phyloP scores from a whole-genome alignment of 352 stramenopile genomes.

The Phytophthora multivora region DNA sequence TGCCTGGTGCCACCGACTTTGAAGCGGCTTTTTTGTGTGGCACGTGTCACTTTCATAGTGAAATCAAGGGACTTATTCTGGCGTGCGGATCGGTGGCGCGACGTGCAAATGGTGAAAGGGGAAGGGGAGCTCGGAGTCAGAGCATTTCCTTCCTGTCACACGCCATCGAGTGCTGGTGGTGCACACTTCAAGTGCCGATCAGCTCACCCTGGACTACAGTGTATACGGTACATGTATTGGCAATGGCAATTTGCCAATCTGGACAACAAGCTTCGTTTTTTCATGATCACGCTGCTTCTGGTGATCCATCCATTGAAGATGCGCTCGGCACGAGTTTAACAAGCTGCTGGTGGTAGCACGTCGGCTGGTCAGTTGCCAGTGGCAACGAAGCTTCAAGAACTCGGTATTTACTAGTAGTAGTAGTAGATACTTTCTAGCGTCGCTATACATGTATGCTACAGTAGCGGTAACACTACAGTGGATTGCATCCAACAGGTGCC shows the following conservation, averaged over 20 bases:
- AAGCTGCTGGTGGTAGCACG: too few species aligned
- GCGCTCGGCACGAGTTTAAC: slow-evolving; percentile 17
- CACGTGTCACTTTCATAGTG: slow-evolving; percentile 1
- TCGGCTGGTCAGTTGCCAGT: too few species aligned
- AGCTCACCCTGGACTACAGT: too few species aligned
- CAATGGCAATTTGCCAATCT: too few species aligned
- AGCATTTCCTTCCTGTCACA: slow-evolving; percentile 2
- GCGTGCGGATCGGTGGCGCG: slow-evolving; percentile 2
- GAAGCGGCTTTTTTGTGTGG: slow-evolving; percentile 15
- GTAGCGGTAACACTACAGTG: background rate
- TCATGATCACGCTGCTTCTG: slow-evolving; percentile 7
- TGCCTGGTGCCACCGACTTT: slow-evolving; percentile 2
- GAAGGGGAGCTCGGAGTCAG: slow-evolving; percentile 18
- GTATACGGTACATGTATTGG: too few species aligned
- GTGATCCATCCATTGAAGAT: slow-evolving; percentile 19
- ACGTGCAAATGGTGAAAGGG: slow-evolving; percentile 2
- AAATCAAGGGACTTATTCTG: background rate
- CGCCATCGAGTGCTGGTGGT: background rate
- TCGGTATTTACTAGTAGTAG: background rate
- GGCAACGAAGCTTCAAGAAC: too few species aligned
- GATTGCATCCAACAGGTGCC: background rate
- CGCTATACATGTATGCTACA: background rate
- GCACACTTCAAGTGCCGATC: background rate
- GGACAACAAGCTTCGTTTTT: background rate
- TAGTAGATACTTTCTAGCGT: too few species aligned